phyloP scores from a whole-genome alignment of 345 rosid species.

The Syzygium oleosum region DNA sequence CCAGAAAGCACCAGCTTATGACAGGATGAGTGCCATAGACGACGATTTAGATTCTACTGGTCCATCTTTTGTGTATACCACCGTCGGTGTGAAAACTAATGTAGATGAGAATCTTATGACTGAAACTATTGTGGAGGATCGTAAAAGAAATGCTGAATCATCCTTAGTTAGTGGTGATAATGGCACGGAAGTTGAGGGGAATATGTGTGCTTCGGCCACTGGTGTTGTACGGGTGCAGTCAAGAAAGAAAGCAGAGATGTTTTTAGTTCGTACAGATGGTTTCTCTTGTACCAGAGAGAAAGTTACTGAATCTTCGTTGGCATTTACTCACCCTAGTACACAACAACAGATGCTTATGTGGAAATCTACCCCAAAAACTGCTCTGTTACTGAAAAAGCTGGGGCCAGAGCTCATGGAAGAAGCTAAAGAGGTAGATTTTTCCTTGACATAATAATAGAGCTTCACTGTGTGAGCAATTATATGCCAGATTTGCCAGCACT shows the following conservation, averaged over 20 bases:
- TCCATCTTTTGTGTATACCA: slow-evolving; percentile 1
- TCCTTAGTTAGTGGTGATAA: slow-evolving; percentile 44
- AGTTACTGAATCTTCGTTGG: slow-evolving; percentile 91
- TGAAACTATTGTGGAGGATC: slow-evolving; percentile 17
- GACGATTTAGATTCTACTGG: background rate
- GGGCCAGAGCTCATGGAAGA: slow-evolving; percentile 92
- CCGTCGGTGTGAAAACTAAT: slow-evolving; percentile 20
- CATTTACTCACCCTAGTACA: slow-evolving; percentile 97
- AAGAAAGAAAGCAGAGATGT: slow-evolving; percentile 97
- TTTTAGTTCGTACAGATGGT: slow-evolving; percentile 92
- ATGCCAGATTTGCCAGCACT: background rate
- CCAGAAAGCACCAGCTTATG: slow-evolving; percentile 12
- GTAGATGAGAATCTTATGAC: slow-evolving; percentile 10
- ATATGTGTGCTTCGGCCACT: slow-evolving; percentile 96
- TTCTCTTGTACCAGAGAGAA: slow-evolving; percentile 92
- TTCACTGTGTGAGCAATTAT: background rate
- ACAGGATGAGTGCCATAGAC: background rate
- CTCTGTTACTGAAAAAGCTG: slow-evolving; percentile 76
- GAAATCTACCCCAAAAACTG: slow-evolving; percentile 92
- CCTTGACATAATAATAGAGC: background rate
- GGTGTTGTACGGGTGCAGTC: slow-evolving; percentile 98
- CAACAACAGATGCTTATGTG: slow-evolving; percentile 99
- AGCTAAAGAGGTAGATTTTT: slow-evolving; percentile 73
- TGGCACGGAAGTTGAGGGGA: slow-evolving; percentile 56
- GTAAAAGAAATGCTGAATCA: slow-evolving; percentile 16